Evolutionary conservation across 345 rosid genomes (phyloP).

Genomic region (Sonneratia alba): DNA sequence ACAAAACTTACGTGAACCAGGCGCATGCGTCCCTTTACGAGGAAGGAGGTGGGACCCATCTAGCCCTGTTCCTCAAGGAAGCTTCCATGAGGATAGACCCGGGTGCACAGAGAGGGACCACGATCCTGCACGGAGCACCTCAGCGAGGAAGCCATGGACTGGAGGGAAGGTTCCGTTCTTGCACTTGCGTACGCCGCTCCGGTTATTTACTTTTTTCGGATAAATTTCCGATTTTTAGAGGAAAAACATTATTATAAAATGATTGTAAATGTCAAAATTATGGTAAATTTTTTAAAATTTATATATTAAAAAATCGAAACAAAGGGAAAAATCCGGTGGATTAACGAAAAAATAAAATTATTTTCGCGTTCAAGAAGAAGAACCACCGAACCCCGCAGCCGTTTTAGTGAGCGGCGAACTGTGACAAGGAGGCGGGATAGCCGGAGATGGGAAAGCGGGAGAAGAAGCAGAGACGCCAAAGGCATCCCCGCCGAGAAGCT

Average conservation of each 20-base stretch:
- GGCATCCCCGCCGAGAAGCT: slow-evolving; percentile 28
- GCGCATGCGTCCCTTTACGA: neutral
- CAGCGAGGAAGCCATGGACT: neutral
- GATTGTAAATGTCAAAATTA: no score
- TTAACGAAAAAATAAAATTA: no score
- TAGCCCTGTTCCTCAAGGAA: neutral
- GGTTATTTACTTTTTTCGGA: no score
- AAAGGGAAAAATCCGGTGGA: no score
- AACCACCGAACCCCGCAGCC: neutral
- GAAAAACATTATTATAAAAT: no score
- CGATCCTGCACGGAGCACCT: neutral
- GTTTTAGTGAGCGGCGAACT: neutral
- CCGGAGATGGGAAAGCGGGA: slow-evolving; percentile 32
- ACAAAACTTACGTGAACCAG: neutral
- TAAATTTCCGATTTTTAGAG: no score
- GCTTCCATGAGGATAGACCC: neutral
- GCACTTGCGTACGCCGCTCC: no score
- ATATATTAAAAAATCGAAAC: no score
- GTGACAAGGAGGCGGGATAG: neutral
- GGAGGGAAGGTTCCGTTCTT: neutral
- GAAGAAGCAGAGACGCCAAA: slow-evolving; percentile 56
- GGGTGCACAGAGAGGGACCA: neutral
- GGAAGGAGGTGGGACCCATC: neutral
- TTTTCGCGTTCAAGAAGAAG: no score
- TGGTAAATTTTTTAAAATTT: no score